Evolutionary conservation across 495 filamentous ascomycete species (phyloP).

Genomic region (Neurospora cerealis): DNA sequence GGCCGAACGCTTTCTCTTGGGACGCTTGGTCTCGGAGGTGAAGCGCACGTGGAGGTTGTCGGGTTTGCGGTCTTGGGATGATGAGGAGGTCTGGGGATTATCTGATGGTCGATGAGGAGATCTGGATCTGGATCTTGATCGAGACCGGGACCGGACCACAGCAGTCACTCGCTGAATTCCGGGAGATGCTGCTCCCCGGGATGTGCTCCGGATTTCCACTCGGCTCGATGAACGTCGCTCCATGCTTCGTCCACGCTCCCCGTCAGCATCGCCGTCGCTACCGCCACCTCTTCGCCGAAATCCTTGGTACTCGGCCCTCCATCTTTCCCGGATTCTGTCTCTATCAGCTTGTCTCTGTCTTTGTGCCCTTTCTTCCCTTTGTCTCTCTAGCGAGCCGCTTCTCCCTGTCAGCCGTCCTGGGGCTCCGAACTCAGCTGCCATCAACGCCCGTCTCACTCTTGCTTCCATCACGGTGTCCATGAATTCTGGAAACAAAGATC

Average conservation of each 20-base stretch:
- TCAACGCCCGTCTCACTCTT: not conserved
- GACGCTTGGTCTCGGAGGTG: not conserved
- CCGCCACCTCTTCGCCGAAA: not conserved
- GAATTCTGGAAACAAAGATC: not conserved
- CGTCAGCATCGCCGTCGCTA: not conserved
- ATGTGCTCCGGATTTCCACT: not conserved
- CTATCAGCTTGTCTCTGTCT: not conserved
- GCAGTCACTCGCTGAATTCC: not conserved
- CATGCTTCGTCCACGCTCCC: not conserved
- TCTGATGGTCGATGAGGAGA: not conserved
- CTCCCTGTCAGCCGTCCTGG: not conserved
- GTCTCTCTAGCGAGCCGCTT: not conserved
- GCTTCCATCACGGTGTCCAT: not conserved
- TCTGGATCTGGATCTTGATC: not conserved
- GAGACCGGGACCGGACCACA: not conserved
- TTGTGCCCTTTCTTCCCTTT: not conserved
- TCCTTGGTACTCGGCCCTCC: not conserved
- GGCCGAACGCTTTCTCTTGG: not conserved
- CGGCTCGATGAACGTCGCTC: not conserved
- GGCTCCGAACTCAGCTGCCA: not conserved
- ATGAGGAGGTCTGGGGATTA: not conserved
- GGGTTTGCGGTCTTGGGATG: not conserved
- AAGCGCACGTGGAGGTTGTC: not conserved
- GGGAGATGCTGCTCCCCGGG: not conserved
- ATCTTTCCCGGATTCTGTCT: not conserved